Evolutionary conservation across 1,284 basidiomycete genomes (phyloP), one percentile per base, ranked within the genome.

Genomic region (Erythrobasidium hasegawianum): DNA sequence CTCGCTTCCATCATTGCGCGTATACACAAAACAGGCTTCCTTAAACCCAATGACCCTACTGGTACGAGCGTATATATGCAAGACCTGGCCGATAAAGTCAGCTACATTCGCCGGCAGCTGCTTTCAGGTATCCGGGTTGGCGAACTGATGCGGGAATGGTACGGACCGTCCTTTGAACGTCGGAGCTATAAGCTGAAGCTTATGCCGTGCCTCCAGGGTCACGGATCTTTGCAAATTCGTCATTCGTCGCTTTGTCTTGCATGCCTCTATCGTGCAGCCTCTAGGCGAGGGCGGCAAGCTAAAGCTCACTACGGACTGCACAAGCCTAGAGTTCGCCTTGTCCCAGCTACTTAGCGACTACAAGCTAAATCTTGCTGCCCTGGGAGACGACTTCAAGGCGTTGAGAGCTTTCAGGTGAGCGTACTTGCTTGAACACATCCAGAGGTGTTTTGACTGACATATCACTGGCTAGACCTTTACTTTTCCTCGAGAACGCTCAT

Each of bases 301-400:
- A 39, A 90, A 93, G 77, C 81, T 97, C 68, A 90, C 91, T 60
- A 88, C 86, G 59, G 94, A 97, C 76, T 94, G 96, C 90, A 89
- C 94, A 0, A 89, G 93, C 76, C 82, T 97, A 59, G 95, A 97
- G 78, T 95, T 97, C 76, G 86, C 87, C 5, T 57, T 77, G 13
- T 69, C 70, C 11, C 75, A 76, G 65, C 70, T 77, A 20, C 58
- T 76, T 0, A 66, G 69, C 1, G 62, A 69, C 8, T 69, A 74
- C 50, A 71, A 70, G 11, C 59, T 73, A n/a, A 57, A 53, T 14
- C 54, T 73, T 11, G 54, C 49, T 11, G 64, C 64, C 4, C 68
- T 74, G 54, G 73, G 73, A 14, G 72, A 71, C n/a, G 71, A 73
- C 29, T 74, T 73, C 69, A 70, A 69, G 52, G 66, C 69, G 10